Evolutionary conservation across 2,329 filamentous ascomycete genomes (phyloP), one percentile per base, ranked within the genome.

Genomic region (Apiospora phragmitis): DNA sequence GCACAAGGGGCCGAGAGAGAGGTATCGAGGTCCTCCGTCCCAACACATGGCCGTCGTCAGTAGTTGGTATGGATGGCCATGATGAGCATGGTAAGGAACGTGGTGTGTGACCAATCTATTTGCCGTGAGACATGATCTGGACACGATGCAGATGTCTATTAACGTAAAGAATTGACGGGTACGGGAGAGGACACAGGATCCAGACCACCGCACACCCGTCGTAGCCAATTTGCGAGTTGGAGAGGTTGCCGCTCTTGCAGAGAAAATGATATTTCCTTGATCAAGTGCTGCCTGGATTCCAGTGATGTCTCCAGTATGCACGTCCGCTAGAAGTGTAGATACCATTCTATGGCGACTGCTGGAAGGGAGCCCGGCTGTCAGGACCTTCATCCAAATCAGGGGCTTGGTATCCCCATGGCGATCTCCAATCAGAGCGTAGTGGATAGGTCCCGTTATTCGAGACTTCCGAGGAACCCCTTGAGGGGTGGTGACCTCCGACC

Each of bases 131-230:
- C 55, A 62, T 16, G 55, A 62, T 21, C 24, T 62, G 55, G 55
- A 8, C 55, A 62, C 55, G n/a, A 62, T 62, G 55, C 55, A 62
- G 55, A 38, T 62, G 32, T 62, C 55, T 62, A 62, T 62, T 62
- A 38, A 62, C 32, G 32, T 62, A 38, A 24, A 21, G 32, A n/a
- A 62, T 38, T 11, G 55, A 38, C 32, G 35, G 55, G 29, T 38
- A 14, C 4, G 29, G 16, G 11, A 12, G 6, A n/a, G 55, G 29
- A 11, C 51, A n/a, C 18, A 26, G 29, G 6, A 18, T 21, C 51
- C 26, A 21, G 29, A 8, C 18, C 29, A 7, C 35, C 51, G 7
- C 9, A 59, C 38, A 35, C 32, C 24, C 29, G 5, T 21, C 26
- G 51, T 14, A 21, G 18, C 6, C 51, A 59, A 32, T 35, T 9